These are phyloP conservation scores for Talaromyces rugulosus DNA, from an alignment of 2,329 filamentous ascomycete genomes.

Conservation along the genomic window DNA sequence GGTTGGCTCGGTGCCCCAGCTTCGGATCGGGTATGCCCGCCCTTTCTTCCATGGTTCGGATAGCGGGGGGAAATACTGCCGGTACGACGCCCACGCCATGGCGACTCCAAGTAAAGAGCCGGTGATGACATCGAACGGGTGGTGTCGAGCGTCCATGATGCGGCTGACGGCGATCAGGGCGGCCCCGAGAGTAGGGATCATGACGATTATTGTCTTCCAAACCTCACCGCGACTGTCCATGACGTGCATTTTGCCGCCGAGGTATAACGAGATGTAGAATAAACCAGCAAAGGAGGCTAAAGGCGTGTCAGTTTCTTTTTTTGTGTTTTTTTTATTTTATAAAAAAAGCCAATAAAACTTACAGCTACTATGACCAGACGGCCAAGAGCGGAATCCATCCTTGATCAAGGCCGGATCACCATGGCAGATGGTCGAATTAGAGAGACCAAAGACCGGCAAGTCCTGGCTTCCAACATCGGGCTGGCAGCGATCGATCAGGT, in stretches of 20 bases:
- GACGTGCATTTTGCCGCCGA: constrained; percentile 57
- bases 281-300: constrained; percentile 55
- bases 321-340: not conserved
- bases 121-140: constrained; percentile 58
- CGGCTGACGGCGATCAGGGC: constrained; percentile 53
- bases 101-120: constrained; percentile 52
- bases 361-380: constrained; percentile 56
- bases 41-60: constrained; percentile 55
- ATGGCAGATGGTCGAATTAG: constrained; percentile 49
- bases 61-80: constrained; percentile 57
- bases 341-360: constrained; percentile 22
- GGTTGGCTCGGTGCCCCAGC: constrained; percentile 44
- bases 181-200: constrained; percentile 52
- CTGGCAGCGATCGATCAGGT: constrained; percentile 55
- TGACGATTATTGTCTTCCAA: constrained; percentile 55
- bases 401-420: constrained; percentile 49
- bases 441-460: constrained; percentile 36
- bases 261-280: constrained; percentile 57
- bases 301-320: constrained; percentile 5
- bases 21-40: constrained; percentile 55
- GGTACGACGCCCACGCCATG: constrained; percentile 51
- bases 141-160: constrained; percentile 60
- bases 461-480: constrained; percentile 35
- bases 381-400: constrained; percentile 58
- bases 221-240: constrained; percentile 58